Base-by-base conservation (phyloP, 2,329 filamentous ascomycete species). In the Albifimbria verrucaria region DNA sequence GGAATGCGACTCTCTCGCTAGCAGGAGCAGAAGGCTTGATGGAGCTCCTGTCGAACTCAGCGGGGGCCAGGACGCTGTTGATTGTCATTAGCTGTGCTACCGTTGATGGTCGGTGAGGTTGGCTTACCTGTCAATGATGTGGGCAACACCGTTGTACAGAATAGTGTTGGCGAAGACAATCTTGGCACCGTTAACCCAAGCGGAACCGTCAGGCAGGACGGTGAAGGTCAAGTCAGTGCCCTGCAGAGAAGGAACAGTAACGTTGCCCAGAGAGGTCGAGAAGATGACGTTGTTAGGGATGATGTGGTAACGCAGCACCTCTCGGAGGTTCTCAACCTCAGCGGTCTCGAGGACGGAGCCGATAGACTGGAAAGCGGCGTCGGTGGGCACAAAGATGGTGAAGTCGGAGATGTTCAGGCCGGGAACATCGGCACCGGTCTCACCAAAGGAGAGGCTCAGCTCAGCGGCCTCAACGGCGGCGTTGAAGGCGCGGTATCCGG, bases 241-340 rank as follows among this genome's bases (percentile, higher is more conserved):
- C n/a, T 48, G 46, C 4, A 48, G 46, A 21, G 46, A 48, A 11
- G 24, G 15, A 10, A 48, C 46, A 4, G 46, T 48, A 26, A 48
- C 46, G 22, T 48, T 48, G 24, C 46, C 46, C 24, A 48, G 26
- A 11, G 46, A 48, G 20, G 46, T 24, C 2, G 46, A 48, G 26
- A 48, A 48, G 24, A 48, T 48, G 46, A 48, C 46, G 46, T 36
- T 48, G 46, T 48, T 48, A 26, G 46, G 46, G 36, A 48, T 48
- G 26, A 48, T 48, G 46, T 48, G 46, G 46, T 48, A 48, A 11
- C 46, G 24, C 7, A 48, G 46, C 18, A 48, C 46, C 15, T 36
- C 26, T 21, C 36, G 46, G 3, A 48, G 46, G 2, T 24, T 48
- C 26, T 21, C 46, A 5, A 48, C 25, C 17, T 48, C 46, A 4